A percentile compares a stretch with the other conserved stretches of the same genome.
Evolutionary conservation across 768 basidiomycete species (phyloP).

Genomic region (Boletales sp.): DNA sequence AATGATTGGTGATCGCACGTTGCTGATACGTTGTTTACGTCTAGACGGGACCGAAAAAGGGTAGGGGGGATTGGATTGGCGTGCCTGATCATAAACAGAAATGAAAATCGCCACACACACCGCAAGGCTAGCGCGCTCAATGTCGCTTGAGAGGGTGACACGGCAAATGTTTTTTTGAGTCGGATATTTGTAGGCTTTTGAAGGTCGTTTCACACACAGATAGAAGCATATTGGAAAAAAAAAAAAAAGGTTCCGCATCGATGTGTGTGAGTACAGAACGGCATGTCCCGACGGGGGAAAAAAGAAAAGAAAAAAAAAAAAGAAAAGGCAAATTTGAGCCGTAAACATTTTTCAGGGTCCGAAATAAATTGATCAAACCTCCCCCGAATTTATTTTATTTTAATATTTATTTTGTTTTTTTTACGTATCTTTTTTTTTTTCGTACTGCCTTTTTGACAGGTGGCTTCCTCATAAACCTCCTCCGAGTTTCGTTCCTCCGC

Average conservation of each 20-base stretch:
- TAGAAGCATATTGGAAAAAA: conserved; percentile 7
- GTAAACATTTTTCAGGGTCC: conserved; percentile 33
- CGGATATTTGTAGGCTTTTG: too few species aligned
- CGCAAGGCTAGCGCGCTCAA: conserved; percentile 1
- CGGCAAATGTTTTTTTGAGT: too few species aligned
- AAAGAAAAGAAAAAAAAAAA: too few species aligned
- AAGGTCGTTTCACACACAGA: conserved; percentile 14
- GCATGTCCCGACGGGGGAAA: conserved; percentile 26
- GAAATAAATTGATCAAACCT: conserved; percentile 21
- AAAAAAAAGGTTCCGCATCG: conserved; percentile 26
- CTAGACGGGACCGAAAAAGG: conserved; percentile 34
- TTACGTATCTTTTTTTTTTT: conserved; percentile 25
- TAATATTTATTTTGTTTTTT: conserved; percentile 15
- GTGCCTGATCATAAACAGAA: conserved; percentile 27
- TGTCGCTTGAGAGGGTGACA: conserved; percentile 4
- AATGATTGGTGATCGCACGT: conserved; percentile 28
- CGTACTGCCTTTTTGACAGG: conserved; percentile 33
- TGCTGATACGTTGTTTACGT: conserved; percentile 23
- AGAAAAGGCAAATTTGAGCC: conserved; percentile 34
- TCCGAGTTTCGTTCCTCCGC: conserved; percentile 22
- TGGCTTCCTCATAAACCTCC: conserved; percentile 33
- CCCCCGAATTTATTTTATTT: too few species aligned
- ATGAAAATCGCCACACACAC: conserved; percentile 15
- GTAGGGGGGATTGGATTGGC: conserved; percentile 11
- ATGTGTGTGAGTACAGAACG: conserved; percentile 22